Evolutionary conservation across 768 basidiomycete genomes (phyloP).

Genomic region (Epithele typhae): DNA sequence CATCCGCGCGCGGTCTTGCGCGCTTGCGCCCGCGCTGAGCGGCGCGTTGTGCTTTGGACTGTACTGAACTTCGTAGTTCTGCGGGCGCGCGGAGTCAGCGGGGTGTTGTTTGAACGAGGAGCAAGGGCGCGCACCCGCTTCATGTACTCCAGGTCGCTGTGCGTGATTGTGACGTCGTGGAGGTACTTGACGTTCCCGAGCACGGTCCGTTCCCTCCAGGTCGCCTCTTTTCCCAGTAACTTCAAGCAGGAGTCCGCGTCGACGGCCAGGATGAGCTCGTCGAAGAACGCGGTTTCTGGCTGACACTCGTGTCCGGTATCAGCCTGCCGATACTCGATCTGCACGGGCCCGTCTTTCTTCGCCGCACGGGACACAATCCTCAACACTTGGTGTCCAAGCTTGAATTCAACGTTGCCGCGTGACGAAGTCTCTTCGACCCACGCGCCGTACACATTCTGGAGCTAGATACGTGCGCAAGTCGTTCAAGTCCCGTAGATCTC

Average conservation of each 20-base stretch:
- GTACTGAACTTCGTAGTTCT: conserved; percentile 40
- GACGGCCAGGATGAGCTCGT: conserved; percentile 41
- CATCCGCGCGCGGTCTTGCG: conserved; percentile 24
- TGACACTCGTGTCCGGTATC: conserved; percentile 8
- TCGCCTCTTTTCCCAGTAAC: conserved; percentile 35
- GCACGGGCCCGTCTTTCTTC: conserved; percentile 16
- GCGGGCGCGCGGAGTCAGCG: neutral
- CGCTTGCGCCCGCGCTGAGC: conserved; percentile 13
- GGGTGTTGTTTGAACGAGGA: no score
- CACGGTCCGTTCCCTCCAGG: conserved; percentile 35
- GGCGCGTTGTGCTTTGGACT: conserved; percentile 28
- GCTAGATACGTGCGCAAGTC: conserved; percentile 5
- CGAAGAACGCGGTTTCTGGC: conserved; percentile 29
- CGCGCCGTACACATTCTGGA: conserved; percentile 27
- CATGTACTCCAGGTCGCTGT: conserved; percentile 44
- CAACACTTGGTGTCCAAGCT: conserved; percentile 22
- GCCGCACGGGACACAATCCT: conserved; percentile 20
- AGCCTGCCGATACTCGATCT: conserved; percentile 19
- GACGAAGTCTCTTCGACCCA: conserved; percentile 25
- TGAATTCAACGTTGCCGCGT: conserved; percentile 25
- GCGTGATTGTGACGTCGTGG: conserved; percentile 48
- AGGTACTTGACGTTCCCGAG: conserved; percentile 43
- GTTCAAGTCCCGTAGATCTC: neutral
- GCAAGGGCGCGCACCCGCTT: conserved; percentile 30
- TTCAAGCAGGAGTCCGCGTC: conserved; percentile 41